These are phyloP conservation scores for Musa acuminata DNA, from an alignment of 176 grass and related monocot genomes.

Conservation along the genomic window DNA sequence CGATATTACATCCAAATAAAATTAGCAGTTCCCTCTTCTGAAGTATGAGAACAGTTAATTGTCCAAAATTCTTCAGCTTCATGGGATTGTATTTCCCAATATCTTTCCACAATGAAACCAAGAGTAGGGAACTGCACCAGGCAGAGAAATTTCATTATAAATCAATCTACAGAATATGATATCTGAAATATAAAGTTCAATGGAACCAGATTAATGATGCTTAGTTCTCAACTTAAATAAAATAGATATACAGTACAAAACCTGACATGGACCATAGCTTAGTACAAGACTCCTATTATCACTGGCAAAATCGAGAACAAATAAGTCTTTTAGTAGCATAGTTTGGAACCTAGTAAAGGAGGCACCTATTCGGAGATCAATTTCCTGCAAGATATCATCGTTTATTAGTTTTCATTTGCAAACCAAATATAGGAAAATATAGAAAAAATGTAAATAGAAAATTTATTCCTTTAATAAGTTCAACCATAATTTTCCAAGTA, in stretches of 20 bases:
- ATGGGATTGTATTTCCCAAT: slow-evolving; percentile 96
- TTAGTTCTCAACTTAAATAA: background rate
- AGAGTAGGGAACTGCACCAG: slow-evolving; percentile 76
- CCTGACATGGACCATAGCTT: slow-evolving; percentile 99
- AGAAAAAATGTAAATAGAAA: slow-evolving; percentile 14
- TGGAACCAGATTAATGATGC: background rate
- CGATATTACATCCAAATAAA: slow-evolving; percentile 74
- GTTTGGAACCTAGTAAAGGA: slow-evolving; percentile 99
- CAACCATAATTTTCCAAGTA: background rate
- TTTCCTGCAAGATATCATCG: slow-evolving; percentile 42
- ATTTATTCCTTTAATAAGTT: background rate
- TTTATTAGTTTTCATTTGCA: slow-evolving; percentile 19
- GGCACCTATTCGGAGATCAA: slow-evolving; percentile 86
- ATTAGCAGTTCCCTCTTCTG: slow-evolving; percentile 70
- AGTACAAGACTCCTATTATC: slow-evolving; percentile 76
- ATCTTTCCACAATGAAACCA: slow-evolving; percentile 92
- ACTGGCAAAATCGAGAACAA: slow-evolving; percentile 64
- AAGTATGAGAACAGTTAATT: slow-evolving; percentile 93
- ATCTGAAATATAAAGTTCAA: background rate
- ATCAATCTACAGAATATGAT: background rate
- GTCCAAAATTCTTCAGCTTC: slow-evolving; percentile 95
- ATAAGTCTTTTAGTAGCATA: slow-evolving; percentile 83
- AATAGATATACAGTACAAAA: slow-evolving; percentile 15
- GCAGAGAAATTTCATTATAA: slow-evolving; percentile 16
- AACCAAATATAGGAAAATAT: slow-evolving; percentile 3